phyloP scores from a whole-genome alignment of 208 protist genomes.

The Trypanosomatidae sp. region DNA sequence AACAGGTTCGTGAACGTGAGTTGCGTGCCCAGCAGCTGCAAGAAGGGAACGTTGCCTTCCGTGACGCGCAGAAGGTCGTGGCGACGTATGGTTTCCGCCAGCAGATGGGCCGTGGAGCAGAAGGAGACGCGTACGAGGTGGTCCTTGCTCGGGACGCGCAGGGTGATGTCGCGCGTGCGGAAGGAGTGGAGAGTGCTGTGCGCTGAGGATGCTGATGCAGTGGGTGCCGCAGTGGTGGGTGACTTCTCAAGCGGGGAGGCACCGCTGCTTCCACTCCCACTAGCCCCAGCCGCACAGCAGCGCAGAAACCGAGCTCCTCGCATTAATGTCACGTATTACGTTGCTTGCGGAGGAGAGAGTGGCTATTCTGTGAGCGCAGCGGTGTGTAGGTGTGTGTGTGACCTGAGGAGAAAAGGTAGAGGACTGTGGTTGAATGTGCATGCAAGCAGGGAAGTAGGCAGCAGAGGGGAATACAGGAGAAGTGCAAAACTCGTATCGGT shows the following conservation, averaged over 20 bases:
- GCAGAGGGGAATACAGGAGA: no score
- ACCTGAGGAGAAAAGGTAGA: no score
- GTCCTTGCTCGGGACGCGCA: conserved; percentile 53
- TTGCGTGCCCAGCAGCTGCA: conserved; percentile 63
- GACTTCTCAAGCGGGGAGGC: neutral
- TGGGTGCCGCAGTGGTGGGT: neutral
- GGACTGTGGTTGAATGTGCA: no score
- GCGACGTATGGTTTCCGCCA: conserved; percentile 54
- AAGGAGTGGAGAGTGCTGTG: conserved; percentile 34
- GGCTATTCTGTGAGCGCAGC: no score
- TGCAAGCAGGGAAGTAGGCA: no score
- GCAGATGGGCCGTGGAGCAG: conserved; percentile 38
- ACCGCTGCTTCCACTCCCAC: neutral
- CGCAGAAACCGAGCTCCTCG: no score
- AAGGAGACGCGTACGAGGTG: conserved; percentile 46
- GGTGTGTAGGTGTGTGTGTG: no score
- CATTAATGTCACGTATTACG: no score
- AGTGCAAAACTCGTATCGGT: no score
- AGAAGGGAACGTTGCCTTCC: conserved; percentile 31
- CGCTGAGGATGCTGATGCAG: neutral
- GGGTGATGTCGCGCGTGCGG: conserved; percentile 59
- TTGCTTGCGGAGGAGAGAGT: no score
- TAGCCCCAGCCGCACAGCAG: no score
- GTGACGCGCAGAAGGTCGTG: conserved; percentile 49
- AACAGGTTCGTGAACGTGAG: conserved; percentile 75